phyloP scores from a whole-genome alignment of 2,329 filamentous ascomycete genomes.

The Colletotrichum magnum region DNA sequence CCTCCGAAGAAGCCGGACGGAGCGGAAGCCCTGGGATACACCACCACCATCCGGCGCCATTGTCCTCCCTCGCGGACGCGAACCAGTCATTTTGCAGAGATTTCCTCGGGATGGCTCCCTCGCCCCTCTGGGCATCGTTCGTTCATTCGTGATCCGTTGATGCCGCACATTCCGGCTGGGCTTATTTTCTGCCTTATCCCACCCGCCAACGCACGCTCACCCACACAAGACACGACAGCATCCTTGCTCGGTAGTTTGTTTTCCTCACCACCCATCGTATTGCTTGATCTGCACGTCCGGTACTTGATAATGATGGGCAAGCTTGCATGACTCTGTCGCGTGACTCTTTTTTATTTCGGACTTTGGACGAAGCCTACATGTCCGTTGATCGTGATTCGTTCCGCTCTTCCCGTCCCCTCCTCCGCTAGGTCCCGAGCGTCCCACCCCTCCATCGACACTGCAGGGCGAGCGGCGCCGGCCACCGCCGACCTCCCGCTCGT shows the following conservation, averaged over 20 bases:
- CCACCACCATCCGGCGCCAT: slow-evolving; percentile 9
- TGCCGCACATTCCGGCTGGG: slow-evolving; percentile 38
- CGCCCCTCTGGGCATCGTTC: slow-evolving; percentile 13
- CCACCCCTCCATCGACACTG: neutral
- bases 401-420: slow-evolving; percentile 28
- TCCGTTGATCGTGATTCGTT: slow-evolving; percentile 34
- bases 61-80: neutral
- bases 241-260: slow-evolving; percentile 28
- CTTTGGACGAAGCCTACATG: slow-evolving; percentile 24
- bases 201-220: slow-evolving; percentile 11
- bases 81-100: slow-evolving; percentile 11
- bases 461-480: slow-evolving; percentile 7
- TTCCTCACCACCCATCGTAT: slow-evolving; percentile 2
- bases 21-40: slow-evolving; percentile 33
- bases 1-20: slow-evolving; percentile 40
- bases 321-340: slow-evolving; percentile 33
- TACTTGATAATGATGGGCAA: slow-evolving; percentile 17
- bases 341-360: slow-evolving; percentile 34
- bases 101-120: slow-evolving; percentile 10
- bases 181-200: slow-evolving; percentile 19
- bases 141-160: slow-evolving; percentile 13
- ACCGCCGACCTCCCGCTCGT: neutral
- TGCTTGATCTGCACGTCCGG: slow-evolving; percentile 1
- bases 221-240: neutral
- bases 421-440: slow-evolving; percentile 6